Evolutionary conservation across 2,329 filamentous ascomycete genomes (phyloP), one percentile per base, ranked within the genome.

Genomic region (Stenocarpella maydis): DNA sequence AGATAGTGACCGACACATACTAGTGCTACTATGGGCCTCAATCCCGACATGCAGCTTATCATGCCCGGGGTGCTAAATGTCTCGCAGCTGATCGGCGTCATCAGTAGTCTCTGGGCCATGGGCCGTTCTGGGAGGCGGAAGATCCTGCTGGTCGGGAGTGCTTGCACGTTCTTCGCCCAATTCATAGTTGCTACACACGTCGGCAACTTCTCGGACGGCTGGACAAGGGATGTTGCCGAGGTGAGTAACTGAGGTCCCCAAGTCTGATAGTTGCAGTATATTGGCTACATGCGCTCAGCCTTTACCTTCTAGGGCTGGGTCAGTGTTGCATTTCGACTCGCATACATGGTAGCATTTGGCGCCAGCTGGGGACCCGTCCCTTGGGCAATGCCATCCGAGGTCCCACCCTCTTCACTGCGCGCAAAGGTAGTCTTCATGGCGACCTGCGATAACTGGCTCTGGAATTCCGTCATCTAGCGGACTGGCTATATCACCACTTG

Each of bases 371-470:
- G 66, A 21, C 66, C 66, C 1, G 66, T 64, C 4, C 54, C 54
- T 0, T 64, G 47, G 66, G 66, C 55, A 2, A 52, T 85, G 74
- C 76, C 84, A 0, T 75, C 82, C 4, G 90, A 92, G 74, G 86
- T 91, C 10, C 92, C 91, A 75, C 87, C 89, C 0, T 84, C 83
- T 0, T 87, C 85, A 2, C 80, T 90, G 1, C 82, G 90, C 9
- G 87, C 89, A 1, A 91, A 92, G 75, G 90, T 89, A 26, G 86
- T 90, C 3, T 86, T 88, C 0, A 80, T 90, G 12, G 85, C 84
- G 0, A 89, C 87, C 0, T 86, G 83, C 71, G 84, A 84, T 2
- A 90, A 88, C 75, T 91, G 89, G 82, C 74, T 90, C 2, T 87
- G 86, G 75, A 90, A 91, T 75, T 90, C 90, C 72, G 85, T 89